Conservation (phyloP, 164 flowering plant genomes). For the Santalum album region DNA sequence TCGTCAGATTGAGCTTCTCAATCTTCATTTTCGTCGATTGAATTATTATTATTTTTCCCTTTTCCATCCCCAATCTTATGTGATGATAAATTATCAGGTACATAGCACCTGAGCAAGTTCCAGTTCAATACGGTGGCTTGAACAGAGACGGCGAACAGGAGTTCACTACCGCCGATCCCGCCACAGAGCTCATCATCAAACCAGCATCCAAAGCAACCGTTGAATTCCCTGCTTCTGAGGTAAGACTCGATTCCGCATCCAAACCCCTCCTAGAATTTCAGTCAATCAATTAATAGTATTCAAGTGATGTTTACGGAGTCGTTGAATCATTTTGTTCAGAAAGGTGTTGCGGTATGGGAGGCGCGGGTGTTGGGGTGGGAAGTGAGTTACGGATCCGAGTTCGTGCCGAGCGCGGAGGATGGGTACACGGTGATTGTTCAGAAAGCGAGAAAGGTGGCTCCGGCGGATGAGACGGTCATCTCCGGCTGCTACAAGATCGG, state of each 20-base stretch:
- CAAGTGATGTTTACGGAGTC: not conserved
- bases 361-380: slow-evolving; percentile 80
- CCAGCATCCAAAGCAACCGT: slow-evolving; percentile 60
- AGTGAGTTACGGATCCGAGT: slow-evolving; percentile 66
- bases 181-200: slow-evolving; percentile 56
- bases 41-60: too few relatives aligned
- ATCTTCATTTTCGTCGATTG: not conserved
- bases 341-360: slow-evolving; percentile 57
- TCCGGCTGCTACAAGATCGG: slow-evolving; percentile 52
- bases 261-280: too few relatives aligned
- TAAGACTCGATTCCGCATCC: slow-evolving; percentile 11
- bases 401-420: slow-evolving; percentile 53
- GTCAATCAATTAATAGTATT: too few relatives aligned
- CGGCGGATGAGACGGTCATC: slow-evolving; percentile 55
- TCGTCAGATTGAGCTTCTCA: not conserved
- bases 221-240: slow-evolving; percentile 73
- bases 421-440: slow-evolving; percentile 66
- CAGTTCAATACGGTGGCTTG: slow-evolving; percentile 75
- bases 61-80: not conserved
- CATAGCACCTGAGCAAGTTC: slow-evolving; percentile 81
- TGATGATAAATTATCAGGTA: slow-evolving; percentile 35
- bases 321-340: slow-evolving; percentile 19
- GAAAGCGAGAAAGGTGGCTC: slow-evolving; percentile 49
- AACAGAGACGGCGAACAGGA: slow-evolving; percentile 44
- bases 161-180: slow-evolving; percentile 55